A percentile compares a stretch with the other conserved stretches of the same genome.
These are phyloP conservation scores for Pyricularia pennisetigena DNA, from an alignment of 2,329 filamentous ascomycete genomes.

Conservation along the genomic window DNA sequence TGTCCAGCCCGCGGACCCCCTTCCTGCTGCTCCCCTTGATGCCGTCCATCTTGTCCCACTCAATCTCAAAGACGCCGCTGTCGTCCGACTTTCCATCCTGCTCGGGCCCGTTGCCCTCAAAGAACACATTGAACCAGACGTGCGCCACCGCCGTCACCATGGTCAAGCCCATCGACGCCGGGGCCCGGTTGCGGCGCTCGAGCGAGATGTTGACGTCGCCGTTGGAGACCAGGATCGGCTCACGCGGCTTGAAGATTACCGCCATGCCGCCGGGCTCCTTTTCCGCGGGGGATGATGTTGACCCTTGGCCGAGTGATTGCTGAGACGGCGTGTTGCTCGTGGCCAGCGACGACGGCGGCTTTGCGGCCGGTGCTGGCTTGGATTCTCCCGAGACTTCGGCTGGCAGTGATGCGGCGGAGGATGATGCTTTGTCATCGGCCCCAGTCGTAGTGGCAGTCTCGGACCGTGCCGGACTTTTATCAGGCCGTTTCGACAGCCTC, in stretches of 20 bases:
- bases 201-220: slow-evolving; percentile 88
- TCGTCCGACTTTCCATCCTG: slow-evolving; percentile 54
- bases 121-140: slow-evolving; percentile 94
- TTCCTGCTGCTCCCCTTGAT: slow-evolving; percentile 84
- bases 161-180: slow-evolving; percentile 67
- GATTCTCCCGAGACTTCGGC: not conserved
- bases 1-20: slow-evolving; percentile 72
- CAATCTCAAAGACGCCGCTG: slow-evolving; percentile 51
- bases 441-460: slow-evolving; percentile 1
- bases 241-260: slow-evolving; percentile 66
- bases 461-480: not conserved
- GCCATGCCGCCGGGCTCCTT: slow-evolving; percentile 53
- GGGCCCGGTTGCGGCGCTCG: slow-evolving; percentile 73
- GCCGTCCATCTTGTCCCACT: slow-evolving; percentile 71
- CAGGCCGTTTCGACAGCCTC: slow-evolving; percentile 12
- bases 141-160: slow-evolving; percentile 92
- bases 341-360: not conserved
- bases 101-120: slow-evolving; percentile 73
- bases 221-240: slow-evolving; percentile 60
- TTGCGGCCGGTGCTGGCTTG: not conserved
- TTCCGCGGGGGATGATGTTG: slow-evolving; percentile 6
- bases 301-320: slow-evolving; percentile 7
- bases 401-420: not conserved
- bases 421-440: slow-evolving; percentile 7
- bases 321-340: not conserved